Evolutionary conservation across 352 stramenopile species (phyloP).

Genomic region (Thalassiosira mediterranea): DNA sequence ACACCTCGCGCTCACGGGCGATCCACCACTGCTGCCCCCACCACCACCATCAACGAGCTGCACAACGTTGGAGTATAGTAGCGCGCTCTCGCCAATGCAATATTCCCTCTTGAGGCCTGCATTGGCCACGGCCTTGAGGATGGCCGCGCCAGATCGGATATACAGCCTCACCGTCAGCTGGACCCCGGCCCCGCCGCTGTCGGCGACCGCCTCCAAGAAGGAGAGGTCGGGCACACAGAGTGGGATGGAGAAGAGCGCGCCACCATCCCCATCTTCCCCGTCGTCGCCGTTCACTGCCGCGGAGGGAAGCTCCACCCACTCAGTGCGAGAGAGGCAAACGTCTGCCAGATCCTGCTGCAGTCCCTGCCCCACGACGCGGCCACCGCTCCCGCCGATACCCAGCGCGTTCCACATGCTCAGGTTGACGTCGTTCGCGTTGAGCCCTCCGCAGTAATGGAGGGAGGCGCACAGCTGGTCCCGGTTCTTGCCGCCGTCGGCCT

Average conservation of each 20-base stretch:
- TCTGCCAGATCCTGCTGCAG: slow-evolving; percentile 30
- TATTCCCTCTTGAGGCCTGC: slow-evolving; percentile 39
- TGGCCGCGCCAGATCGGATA: slow-evolving; percentile 36
- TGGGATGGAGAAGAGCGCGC: slow-evolving; percentile 34
- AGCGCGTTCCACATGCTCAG: slow-evolving; percentile 13
- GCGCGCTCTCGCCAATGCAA: slow-evolving; percentile 34
- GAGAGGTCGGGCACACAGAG: slow-evolving; percentile 38
- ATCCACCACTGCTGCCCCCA: background rate
- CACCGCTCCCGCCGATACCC: background rate
- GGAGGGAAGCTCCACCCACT: slow-evolving; percentile 40
- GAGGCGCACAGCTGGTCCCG: slow-evolving; percentile 63
- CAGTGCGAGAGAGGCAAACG: slow-evolving; percentile 53
- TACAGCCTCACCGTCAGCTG: slow-evolving; percentile 39
- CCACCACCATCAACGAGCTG: background rate
- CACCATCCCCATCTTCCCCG: background rate
- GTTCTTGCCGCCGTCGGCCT: slow-evolving; percentile 65
- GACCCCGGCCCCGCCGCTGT: slow-evolving; percentile 1
- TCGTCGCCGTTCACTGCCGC: background rate
- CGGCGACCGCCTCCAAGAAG: slow-evolving; percentile 28
- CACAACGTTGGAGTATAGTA: slow-evolving; percentile 45
- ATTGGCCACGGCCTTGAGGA: slow-evolving; percentile 50
- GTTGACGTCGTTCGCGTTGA: slow-evolving; percentile 5
- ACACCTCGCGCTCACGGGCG: background rate
- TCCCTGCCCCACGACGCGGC: background rate
- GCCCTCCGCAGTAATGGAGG: slow-evolving; percentile 49